Conservation (phyloP, 2,329 filamentous ascomycete species). For the Penicillium olsonii region DNA sequence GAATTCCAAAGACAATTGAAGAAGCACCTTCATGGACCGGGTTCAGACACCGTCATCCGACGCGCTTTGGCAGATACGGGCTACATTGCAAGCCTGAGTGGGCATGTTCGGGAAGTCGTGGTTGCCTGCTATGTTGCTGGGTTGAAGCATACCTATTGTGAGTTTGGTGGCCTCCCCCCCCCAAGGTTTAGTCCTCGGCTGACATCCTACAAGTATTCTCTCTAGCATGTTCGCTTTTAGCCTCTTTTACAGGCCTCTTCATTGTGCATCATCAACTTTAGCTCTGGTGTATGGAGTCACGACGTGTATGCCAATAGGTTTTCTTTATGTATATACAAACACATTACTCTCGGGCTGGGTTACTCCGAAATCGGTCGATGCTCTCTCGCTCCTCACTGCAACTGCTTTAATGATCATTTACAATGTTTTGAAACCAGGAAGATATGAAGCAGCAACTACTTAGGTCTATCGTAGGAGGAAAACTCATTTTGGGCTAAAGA, state of each 20-base stretch:
- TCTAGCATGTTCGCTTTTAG: constrained; percentile 18
- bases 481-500: no score
- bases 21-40: constrained; percentile 30
- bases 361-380: no score
- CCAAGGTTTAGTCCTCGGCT: no score
- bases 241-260: constrained; percentile 21
- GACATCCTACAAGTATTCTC: constrained; percentile 13
- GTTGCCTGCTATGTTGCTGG: constrained; percentile 30
- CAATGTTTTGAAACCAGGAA: no score
- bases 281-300: not conserved
- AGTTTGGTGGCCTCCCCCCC: constrained; percentile 5
- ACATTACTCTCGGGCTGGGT: no score
- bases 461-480: no score
- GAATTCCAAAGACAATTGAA: constrained; percentile 37
- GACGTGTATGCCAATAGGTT: no score
- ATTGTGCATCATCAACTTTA: constrained; percentile 21
- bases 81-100: constrained; percentile 39
- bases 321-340: no score
- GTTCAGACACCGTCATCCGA: constrained; percentile 37
- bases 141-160: constrained; percentile 32
- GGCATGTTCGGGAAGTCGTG: constrained; percentile 28
- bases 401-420: no score
- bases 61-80: constrained; percentile 43
- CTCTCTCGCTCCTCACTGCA: no score
- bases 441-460: no score